Percentiles rank a stretch among this genome's conserved stretches.
phyloP scores from a whole-genome alignment of 345 rosid species.

The Sonneratia caseolaris region DNA sequence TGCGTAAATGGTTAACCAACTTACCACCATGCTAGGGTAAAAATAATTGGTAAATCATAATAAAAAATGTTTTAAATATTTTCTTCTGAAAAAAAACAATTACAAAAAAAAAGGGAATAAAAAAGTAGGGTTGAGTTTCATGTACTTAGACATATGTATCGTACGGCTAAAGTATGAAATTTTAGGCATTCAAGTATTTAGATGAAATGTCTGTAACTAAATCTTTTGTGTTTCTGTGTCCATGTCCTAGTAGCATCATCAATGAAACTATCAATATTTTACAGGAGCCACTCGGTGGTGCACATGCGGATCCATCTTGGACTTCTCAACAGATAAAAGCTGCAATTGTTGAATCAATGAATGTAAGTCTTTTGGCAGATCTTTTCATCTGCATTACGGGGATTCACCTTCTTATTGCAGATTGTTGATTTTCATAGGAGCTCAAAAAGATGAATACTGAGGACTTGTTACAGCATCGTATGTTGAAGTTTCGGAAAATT shows the following conservation, averaged over 20 bases:
- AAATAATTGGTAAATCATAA: too few species aligned
- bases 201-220: not conserved
- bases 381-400: not conserved
- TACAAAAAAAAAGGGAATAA: too few species aligned
- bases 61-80: too few species aligned
- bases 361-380: conserved; percentile 37
- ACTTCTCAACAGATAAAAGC: conserved; percentile 80
- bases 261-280: not conserved
- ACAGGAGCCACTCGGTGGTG: conserved; percentile 96
- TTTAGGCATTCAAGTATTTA: not conserved
- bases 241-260: not conserved
- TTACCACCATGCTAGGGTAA: not conserved
- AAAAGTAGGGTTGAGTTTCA: too few species aligned
- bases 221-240: not conserved
- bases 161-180: not conserved
- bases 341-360: conserved; percentile 68
- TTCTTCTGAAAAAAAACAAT: too few species aligned
- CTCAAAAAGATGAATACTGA: conserved; percentile 57
- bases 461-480: conserved; percentile 58
- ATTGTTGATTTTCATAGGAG: conserved; percentile 39
- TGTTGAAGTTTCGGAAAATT: conserved; percentile 70
- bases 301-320: conserved; percentile 85
- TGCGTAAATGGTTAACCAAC: not conserved
- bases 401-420: not conserved
- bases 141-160: too few species aligned